Percentiles rank a stretch among this genome's conserved stretches.
Evolutionary conservation across 2,329 filamentous ascomycete genomes (phyloP).

Genomic region (Lachnellula arida): DNA sequence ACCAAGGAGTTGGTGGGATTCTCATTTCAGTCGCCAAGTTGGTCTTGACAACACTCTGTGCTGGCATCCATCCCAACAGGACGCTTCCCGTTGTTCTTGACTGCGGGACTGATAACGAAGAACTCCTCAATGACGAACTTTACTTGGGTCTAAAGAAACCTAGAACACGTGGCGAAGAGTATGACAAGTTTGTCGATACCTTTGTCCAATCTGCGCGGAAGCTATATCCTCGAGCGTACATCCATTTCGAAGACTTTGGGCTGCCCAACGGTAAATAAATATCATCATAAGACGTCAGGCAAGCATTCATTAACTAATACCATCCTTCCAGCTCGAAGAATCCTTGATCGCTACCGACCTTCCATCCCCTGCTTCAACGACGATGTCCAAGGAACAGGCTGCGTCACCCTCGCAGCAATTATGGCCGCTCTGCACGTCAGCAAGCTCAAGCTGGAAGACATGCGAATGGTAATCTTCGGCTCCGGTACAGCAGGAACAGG

Average conservation of each 20-base stretch:
- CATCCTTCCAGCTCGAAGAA: constrained; percentile 47
- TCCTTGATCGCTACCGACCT: constrained; percentile 71
- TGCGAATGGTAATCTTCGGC: constrained; percentile 72
- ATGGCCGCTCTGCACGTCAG: constrained; percentile 70
- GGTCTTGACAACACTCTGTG: constrained; percentile 76
- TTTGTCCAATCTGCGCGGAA: constrained; percentile 67
- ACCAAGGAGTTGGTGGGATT: constrained; percentile 81
- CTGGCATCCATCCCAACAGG: constrained; percentile 76
- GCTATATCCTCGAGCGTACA: constrained; percentile 72
- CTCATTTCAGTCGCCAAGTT: constrained; percentile 82
- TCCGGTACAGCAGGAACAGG: constrained; percentile 78
- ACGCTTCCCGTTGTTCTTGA: constrained; percentile 80
- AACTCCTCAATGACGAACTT: constrained; percentile 67
- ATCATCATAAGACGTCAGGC: not conserved
- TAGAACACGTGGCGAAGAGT: constrained; percentile 64
- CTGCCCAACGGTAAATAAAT: constrained; percentile 55
- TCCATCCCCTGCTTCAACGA: constrained; percentile 85
- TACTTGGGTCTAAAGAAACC: constrained; percentile 71
- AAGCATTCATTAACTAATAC: not conserved
- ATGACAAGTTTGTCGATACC: constrained; percentile 70
- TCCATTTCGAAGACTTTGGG: constrained; percentile 90
- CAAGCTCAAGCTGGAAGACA: constrained; percentile 59
- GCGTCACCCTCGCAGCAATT: constrained; percentile 79
- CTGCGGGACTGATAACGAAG: constrained; percentile 78
- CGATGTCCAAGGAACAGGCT: constrained; percentile 84